Evolutionary conservation across 768 basidiomycete species (phyloP).

Genomic region (Lactifluus echinatus): DNA sequence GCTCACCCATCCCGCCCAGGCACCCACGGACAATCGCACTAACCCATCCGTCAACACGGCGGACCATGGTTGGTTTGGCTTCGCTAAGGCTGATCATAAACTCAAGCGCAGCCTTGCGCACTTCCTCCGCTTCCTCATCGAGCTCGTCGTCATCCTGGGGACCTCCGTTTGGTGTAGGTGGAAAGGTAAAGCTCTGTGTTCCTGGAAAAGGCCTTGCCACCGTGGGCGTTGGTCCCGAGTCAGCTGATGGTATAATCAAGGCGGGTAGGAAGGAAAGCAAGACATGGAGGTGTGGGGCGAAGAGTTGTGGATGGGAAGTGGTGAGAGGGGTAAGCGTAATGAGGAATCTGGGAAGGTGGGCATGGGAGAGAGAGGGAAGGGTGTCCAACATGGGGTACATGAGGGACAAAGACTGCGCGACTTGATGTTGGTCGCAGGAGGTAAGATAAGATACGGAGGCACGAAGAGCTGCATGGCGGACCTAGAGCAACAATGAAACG

Average conservation of each 20-base stretch:
- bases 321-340: constrained; percentile 63
- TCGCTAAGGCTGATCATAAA: constrained; percentile 79
- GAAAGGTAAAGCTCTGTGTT: constrained; percentile 29
- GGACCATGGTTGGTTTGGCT: constrained; percentile 60
- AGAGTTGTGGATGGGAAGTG: constrained; percentile 58
- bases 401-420: constrained; percentile 50
- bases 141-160: constrained; percentile 34
- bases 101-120: constrained; percentile 69
- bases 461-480: constrained; percentile 63
- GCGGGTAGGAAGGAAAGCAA: constrained; percentile 63
- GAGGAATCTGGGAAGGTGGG: constrained; percentile 56
- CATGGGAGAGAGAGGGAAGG: constrained; percentile 47
- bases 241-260: constrained; percentile 57
- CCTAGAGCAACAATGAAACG: constrained; percentile 32
- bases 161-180: constrained; percentile 31
- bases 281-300: constrained; percentile 59
- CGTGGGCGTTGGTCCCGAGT: constrained; percentile 46
- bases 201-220: constrained; percentile 38
- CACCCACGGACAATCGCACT: constrained; percentile 63
- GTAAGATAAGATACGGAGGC: constrained; percentile 64
- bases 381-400: constrained; percentile 70
- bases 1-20: constrained; percentile 74
- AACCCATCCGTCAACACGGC: constrained; percentile 62
- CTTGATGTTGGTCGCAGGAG: constrained; percentile 50
- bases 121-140: constrained; percentile 58